phyloP scores from a whole-genome alignment of 257 asterid species.

The Anisodus tanguticus region DNA sequence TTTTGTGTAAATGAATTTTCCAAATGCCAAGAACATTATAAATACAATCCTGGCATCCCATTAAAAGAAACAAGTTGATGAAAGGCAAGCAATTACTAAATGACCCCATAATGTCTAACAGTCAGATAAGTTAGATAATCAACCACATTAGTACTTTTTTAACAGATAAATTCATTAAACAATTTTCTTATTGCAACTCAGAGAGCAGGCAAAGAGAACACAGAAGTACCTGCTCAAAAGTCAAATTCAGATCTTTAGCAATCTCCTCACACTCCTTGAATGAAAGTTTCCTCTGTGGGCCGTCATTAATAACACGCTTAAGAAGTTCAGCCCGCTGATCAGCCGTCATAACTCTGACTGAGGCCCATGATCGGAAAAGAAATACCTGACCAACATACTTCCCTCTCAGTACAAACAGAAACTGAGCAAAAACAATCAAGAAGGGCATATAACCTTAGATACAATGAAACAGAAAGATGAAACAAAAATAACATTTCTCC shows the following conservation, averaged over 20 bases:
- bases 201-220: constrained; percentile 35
- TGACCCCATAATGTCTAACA: background rate
- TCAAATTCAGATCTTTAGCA: constrained; percentile 82
- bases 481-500: constrained; percentile 22
- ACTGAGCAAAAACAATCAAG: constrained; percentile 14
- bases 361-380: constrained; percentile 71
- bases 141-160: constrained; percentile 23
- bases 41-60: constrained; percentile 15
- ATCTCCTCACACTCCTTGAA: constrained; percentile 70
- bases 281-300: constrained; percentile 67
- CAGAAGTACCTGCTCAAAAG: constrained; percentile 81
- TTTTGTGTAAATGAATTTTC: background rate
- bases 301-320: constrained; percentile 57
- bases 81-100: constrained; percentile 6
- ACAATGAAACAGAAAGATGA: constrained; percentile 16
- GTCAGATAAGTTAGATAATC: background rate
- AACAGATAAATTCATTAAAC: constrained; percentile 6
- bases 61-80: background rate
- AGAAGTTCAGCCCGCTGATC: constrained; percentile 76
- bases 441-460: constrained; percentile 27
- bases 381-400: constrained; percentile 58
- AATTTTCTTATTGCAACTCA: constrained; percentile 20
- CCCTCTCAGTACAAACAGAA: constrained; percentile 34
- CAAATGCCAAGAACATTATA: background rate
- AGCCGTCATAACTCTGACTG: constrained; percentile 73